A percentile compares a stretch with the other conserved stretches of the same genome.
These are phyloP conservation scores for Helianthus tuberosus DNA, from an alignment of 129 eudicot genomes.

Conservation along the genomic window DNA sequence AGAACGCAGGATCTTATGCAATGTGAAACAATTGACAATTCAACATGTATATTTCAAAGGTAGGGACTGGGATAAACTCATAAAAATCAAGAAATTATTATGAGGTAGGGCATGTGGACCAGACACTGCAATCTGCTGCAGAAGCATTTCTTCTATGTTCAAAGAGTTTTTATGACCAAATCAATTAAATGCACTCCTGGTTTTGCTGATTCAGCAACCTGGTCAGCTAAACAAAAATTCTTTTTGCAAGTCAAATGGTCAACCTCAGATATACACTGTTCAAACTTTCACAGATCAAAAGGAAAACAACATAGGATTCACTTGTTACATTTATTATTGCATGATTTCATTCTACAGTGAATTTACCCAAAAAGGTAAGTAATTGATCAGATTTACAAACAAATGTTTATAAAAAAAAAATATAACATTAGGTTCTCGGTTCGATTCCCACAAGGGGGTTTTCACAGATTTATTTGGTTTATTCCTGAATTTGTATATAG, in stretches of 20 bases:
- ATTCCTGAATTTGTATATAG: no score
- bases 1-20: conserved; percentile 11
- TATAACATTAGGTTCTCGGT: no score
- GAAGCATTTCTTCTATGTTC: conserved; percentile 21
- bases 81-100: conserved; percentile 20
- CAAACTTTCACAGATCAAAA: conserved; percentile 19
- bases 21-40: conserved; percentile 13
- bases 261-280: conserved; percentile 32
- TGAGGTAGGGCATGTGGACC: conserved; percentile 41
- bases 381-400: conserved; percentile 8
- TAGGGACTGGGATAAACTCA: conserved; percentile 18
- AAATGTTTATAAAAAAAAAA: background rate
- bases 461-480: no score
- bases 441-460: no score
- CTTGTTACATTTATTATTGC: background rate
- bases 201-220: conserved; percentile 19
- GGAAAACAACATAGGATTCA: conserved; percentile 22
- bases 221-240: conserved; percentile 24
- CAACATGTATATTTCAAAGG: background rate
- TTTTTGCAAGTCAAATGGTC: conserved; percentile 35
- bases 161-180: conserved; percentile 28
- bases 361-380: background rate
- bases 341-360: conserved; percentile 12
- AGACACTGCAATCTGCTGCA: conserved; percentile 17
- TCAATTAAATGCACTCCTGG: conserved; percentile 20